A percentile compares a stretch with the other conserved stretches of the same genome.
Evolutionary conservation across 2,329 filamentous ascomycete species (phyloP).

Genomic region (Teratosphaeria epicoccoides): DNA sequence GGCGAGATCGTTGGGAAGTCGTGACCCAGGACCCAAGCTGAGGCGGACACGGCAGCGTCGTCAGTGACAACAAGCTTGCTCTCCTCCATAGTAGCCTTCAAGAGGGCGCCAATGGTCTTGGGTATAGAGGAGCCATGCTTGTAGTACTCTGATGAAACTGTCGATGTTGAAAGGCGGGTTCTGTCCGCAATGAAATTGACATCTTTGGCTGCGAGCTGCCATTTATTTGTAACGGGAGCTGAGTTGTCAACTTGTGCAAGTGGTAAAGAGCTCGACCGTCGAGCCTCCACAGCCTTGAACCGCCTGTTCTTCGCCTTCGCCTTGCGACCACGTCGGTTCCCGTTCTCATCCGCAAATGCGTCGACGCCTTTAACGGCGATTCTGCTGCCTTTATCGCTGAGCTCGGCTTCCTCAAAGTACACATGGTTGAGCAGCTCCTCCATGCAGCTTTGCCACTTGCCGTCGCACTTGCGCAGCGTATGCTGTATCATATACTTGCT

Average conservation of each 20-base stretch:
- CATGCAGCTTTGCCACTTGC: constrained; percentile 59
- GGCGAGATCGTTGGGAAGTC: constrained; percentile 45
- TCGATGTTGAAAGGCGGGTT: constrained; percentile 36
- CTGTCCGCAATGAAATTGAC: constrained; percentile 50
- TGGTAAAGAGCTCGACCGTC: constrained; percentile 15
- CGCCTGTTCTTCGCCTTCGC: constrained; percentile 34
- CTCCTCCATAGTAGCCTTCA: constrained; percentile 37
- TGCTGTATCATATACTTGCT: constrained; percentile 55
- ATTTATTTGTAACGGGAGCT: constrained; percentile 38
- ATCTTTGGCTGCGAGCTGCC: constrained; percentile 47
- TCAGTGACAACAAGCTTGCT: constrained; percentile 28
- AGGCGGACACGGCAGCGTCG: constrained; percentile 33
- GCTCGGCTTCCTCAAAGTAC: constrained; percentile 59
- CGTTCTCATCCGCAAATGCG: constrained; percentile 56
- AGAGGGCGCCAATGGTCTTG: constrained; percentile 45
- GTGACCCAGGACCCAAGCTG: constrained; percentile 43
- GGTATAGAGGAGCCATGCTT: constrained; percentile 45
- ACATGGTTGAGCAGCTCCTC: constrained; percentile 72
- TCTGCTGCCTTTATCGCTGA: constrained; percentile 34
- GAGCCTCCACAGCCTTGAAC: constrained; percentile 20
- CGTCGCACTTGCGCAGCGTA: constrained; percentile 55
- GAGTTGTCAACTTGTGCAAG: constrained; percentile 17
- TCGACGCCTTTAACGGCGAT: constrained; percentile 62
- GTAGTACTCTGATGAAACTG: constrained; percentile 49
- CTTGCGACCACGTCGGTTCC: constrained; percentile 35